phyloP scores from a whole-genome alignment of 345 rosid species.

The Eutrema japonicum region DNA sequence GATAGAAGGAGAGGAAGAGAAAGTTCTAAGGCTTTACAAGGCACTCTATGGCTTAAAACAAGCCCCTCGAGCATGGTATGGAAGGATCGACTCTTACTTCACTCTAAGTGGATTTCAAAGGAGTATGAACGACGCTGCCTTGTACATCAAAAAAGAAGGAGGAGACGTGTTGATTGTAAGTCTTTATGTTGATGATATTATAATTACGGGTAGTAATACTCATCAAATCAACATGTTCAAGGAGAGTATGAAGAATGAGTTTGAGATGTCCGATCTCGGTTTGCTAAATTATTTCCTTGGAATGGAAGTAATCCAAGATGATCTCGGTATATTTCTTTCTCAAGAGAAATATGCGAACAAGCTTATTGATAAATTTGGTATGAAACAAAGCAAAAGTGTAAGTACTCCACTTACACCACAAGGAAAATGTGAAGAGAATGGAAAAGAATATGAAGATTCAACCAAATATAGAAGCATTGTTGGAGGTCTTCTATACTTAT shows the following conservation, averaged over 20 bases:
- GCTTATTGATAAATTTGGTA: too few relatives aligned
- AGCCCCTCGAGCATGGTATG: not conserved
- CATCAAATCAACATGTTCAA: not conserved
- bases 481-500: not conserved
- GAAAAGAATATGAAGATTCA: not conserved
- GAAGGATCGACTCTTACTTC: not conserved
- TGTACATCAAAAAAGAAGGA: not conserved
- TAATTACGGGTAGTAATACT: not conserved
- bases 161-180: not conserved
- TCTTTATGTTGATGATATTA: not conserved
- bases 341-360: too few relatives aligned
- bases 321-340: too few relatives aligned
- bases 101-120: not conserved
- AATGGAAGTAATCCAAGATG: not conserved
- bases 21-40: slow-evolving; percentile 1
- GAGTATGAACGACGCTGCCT: not conserved
- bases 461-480: not conserved
- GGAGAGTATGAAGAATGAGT: not conserved
- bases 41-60: not conserved
- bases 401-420: not conserved
- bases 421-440: not conserved
- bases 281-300: not conserved
- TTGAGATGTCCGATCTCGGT: not conserved
- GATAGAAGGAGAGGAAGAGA: not conserved
- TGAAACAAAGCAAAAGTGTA: not conserved